Base-by-base conservation (phyloP, 2,329 filamentous ascomycete genomes). In the Aspergillus chevalieri region DNA sequence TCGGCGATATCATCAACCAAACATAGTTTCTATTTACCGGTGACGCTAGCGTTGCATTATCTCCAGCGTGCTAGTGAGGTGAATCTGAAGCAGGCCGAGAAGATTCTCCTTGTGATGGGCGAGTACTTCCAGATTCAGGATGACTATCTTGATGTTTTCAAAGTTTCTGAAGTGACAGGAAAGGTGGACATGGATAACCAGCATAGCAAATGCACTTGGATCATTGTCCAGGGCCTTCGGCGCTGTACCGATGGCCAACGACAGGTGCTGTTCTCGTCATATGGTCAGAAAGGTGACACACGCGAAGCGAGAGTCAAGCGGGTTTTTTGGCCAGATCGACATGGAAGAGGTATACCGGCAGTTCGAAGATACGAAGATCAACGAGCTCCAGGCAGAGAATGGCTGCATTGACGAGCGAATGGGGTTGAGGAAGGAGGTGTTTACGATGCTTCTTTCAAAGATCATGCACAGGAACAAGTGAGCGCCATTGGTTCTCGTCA, bases 21-120 rank as follows among this genome's bases (percentile, higher is more conserved):
- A 21, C 95, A 96, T 79, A 91, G 86, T 63, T 96, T 96, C 79
- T 95, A 95, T 76, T 85, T 96, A 17, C 90, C 91, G 51, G 89
- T 96, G 51, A 90, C 88, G 8, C 81, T 95, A 36, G 87, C 91
- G 8, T 79, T 96, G 59, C 78, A 91, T 78, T 84, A 87, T 73
- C 81, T 89, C 58, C 84, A 87, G 64, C 78, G 90, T 54, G 91
- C 90, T 24, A 91, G 89, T 3, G 81, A 84, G 28, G 81, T 86
- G 73, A 95, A 95, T 76, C 82, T 96, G 51, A 85, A 90, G 74
- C 84, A 85, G 63, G 85, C 88, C 36, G 81, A 91, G 69, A n/a
- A 8, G 7, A 19, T 48, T n/a, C 6, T 38, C 7, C 15, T 34
- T 12, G 3, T 7, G 14, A 33, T 48, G 21, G 47, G 47, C 9